Conservation (phyloP, 805 yeast genomes). For the Debaryomyces castellii region DNA sequence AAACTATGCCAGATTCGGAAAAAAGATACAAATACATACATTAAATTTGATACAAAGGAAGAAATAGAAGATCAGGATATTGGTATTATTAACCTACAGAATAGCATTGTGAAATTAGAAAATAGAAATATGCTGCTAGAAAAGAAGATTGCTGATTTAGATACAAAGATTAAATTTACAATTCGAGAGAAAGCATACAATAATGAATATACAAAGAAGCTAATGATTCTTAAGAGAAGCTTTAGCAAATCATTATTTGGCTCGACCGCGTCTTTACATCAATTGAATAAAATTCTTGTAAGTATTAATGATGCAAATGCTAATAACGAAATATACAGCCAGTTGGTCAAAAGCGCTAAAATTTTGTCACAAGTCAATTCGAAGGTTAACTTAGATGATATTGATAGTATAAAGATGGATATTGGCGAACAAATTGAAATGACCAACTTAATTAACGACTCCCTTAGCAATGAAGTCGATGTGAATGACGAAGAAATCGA, state of each 20-base stretch:
- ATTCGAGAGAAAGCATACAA: conserved; percentile 6
- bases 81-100: conserved; percentile 26
- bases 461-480: conserved; percentile 11
- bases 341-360: conserved; percentile 24
- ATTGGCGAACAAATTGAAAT: conserved; percentile 29
- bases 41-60: conserved; percentile 19
- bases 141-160: conserved; percentile 15
- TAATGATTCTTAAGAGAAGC: conserved; percentile 14
- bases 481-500: conserved; percentile 25
- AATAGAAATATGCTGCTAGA: conserved; percentile 20
- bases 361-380: conserved; percentile 28
- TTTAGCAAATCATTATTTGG: conserved; percentile 16
- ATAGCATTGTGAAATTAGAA: conserved; percentile 15
- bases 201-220: conserved; percentile 10
- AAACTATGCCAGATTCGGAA: conserved; percentile 8
- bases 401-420: conserved; percentile 26
- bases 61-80: conserved; percentile 29
- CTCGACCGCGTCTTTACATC: conserved; percentile 14
- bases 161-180: conserved; percentile 12
- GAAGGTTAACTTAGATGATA: conserved; percentile 22
- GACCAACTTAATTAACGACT: conserved; percentile 27
- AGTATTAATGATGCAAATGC: conserved; percentile 37
- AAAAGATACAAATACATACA: conserved; percentile 12
- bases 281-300: conserved; percentile 21
- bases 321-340: conserved; percentile 23